phyloP scores from a whole-genome alignment of 2,329 filamentous ascomycete species.

The Paracoccidioides lutzii region DNA sequence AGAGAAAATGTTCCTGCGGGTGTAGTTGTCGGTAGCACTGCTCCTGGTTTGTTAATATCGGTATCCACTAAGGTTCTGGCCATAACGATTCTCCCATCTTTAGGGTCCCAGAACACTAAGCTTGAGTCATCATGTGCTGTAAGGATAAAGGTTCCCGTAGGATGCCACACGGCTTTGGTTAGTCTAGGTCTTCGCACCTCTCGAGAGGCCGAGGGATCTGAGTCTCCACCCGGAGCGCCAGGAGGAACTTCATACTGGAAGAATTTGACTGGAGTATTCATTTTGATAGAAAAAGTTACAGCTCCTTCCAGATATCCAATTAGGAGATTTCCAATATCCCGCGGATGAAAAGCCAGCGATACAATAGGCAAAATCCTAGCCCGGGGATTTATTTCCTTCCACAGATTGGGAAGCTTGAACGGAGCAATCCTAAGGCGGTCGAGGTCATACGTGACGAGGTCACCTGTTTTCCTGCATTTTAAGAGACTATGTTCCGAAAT shows the following conservation, averaged over 20 bases:
- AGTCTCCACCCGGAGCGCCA: constrained; percentile 68
- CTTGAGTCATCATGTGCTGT: constrained; percentile 85
- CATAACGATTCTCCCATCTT: constrained; percentile 71
- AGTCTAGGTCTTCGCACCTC: constrained; percentile 57
- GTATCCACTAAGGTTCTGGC: constrained; percentile 66
- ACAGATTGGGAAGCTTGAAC: constrained; percentile 78
- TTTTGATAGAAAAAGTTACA: constrained; percentile 88
- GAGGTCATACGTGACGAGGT: constrained; percentile 84
- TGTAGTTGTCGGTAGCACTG: constrained; percentile 22
- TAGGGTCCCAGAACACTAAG: constrained; percentile 86
- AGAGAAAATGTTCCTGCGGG: constrained; percentile 41
- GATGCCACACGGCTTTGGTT: constrained; percentile 84
- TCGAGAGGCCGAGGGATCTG: constrained; percentile 50
- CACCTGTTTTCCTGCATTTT: constrained; percentile 37
- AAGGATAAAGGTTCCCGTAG: constrained; percentile 76
- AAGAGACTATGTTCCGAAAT: background rate
- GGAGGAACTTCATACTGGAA: constrained; percentile 72
- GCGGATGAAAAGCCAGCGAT: constrained; percentile 71
- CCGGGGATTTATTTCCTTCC: constrained; percentile 59
- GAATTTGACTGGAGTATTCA: constrained; percentile 63
- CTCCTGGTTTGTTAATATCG: constrained; percentile 56
- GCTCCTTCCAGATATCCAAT: constrained; percentile 85
- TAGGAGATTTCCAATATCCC: constrained; percentile 81
- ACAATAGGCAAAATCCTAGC: constrained; percentile 55
- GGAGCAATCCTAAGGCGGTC: constrained; percentile 65